Conservation (phyloP, 2,329 filamentous ascomycete genomes). For the Coniochaeta sp. region DNA sequence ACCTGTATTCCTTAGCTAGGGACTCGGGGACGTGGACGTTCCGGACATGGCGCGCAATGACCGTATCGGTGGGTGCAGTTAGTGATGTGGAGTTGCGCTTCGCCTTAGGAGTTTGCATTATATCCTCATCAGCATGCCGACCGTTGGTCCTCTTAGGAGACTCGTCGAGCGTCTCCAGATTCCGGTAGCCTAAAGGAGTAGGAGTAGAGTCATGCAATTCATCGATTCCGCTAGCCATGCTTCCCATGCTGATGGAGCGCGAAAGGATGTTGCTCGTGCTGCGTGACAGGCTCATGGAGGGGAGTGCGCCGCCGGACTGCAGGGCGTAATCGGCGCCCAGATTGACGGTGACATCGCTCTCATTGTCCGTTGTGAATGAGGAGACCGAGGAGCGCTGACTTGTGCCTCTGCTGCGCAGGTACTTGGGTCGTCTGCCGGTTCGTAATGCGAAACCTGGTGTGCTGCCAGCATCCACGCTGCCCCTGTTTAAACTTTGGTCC, state of each 20-base stretch:
- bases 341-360: conserved; percentile 68
- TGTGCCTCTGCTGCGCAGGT: conserved; percentile 47
- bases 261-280: conserved; percentile 52
- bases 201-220: conserved; percentile 44
- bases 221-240: conserved; percentile 73
- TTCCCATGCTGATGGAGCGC: conserved; percentile 78
- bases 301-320: conserved; percentile 71
- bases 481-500: conserved; percentile 14
- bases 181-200: conserved; percentile 30
- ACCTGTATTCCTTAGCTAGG: conserved; percentile 77
- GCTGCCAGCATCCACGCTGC: conserved; percentile 32
- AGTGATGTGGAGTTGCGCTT: conserved; percentile 39
- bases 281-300: conserved; percentile 44
- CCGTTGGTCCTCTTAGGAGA: conserved; percentile 22
- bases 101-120: conserved; percentile 65
- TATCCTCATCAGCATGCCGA: conserved; percentile 30
- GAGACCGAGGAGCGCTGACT: conserved; percentile 56
- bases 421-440: conserved; percentile 44
- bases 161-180: conserved; percentile 43
- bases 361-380: conserved; percentile 47
- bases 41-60: conserved; percentile 79
- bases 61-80: conserved; percentile 73
- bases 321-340: conserved; percentile 69
- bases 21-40: conserved; percentile 89
- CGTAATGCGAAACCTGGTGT: conserved; percentile 40